These are phyloP conservation scores for Thamnidium elegans DNA, from an alignment of 192 early-diverging fungal species.

Conservation along the genomic window DNA sequence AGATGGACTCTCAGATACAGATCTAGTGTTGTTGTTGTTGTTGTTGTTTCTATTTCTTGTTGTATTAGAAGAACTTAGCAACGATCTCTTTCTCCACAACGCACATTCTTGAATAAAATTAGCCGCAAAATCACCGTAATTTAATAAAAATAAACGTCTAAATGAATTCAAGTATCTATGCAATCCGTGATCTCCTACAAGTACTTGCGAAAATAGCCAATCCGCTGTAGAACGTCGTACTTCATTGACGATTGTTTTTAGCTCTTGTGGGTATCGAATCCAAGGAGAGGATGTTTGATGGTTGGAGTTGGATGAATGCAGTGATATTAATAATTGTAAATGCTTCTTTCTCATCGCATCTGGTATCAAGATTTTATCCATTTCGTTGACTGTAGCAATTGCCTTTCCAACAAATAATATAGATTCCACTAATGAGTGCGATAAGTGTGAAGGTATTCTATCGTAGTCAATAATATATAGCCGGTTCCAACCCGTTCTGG, in stretches of 20 bases:
- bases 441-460: slow-evolving; percentile 53
- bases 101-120: slow-evolving; percentile 56
- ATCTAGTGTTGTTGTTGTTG: neutral
- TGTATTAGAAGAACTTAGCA: neutral
- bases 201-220: slow-evolving; percentile 64
- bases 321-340: slow-evolving; percentile 17
- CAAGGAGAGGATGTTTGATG: slow-evolving; percentile 14
- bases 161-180: slow-evolving; percentile 54
- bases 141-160: slow-evolving; percentile 58
- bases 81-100: slow-evolving; percentile 19
- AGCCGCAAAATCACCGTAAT: slow-evolving; percentile 58
- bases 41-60: neutral
- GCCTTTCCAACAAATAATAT: slow-evolving; percentile 72
- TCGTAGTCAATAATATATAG: slow-evolving; percentile 44
- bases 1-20: neutral
- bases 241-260: slow-evolving; percentile 42
- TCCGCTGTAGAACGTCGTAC: slow-evolving; percentile 55
- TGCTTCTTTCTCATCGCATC: slow-evolving; percentile 22
- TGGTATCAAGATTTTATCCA: slow-evolving; percentile 28
- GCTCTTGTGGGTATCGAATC: slow-evolving; percentile 30
- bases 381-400: slow-evolving; percentile 46
- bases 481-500: slow-evolving; percentile 42
- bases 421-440: slow-evolving; percentile 46
- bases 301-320: slow-evolving; percentile 9
- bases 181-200: slow-evolving; percentile 59